Evolutionary conservation across 1,284 basidiomycete genomes (phyloP), one percentile per base, ranked within the genome.

Genomic region (Sanghuangporus sanghuang): DNA sequence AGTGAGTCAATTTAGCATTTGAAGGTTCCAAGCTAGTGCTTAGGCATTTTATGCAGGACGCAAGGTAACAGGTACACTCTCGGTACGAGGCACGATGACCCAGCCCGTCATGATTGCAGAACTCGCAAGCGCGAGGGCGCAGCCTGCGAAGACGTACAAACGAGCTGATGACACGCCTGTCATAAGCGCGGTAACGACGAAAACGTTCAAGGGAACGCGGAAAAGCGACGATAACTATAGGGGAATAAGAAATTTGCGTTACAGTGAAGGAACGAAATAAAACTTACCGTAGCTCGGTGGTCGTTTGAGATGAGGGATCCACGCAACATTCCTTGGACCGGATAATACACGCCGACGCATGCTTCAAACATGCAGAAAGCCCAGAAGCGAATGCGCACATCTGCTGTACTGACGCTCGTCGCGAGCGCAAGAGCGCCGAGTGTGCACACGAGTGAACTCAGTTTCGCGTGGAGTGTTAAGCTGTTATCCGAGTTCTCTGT

Each of bases 291-390:
- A 1, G 89, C 88, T 16, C 89, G 81, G 67, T 89, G 83, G 69
- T 89, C 87, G 67, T 91, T 85, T 0, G 85, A 78, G n/a, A 91
- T 85, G 61, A 91, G 73, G 0, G 80, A 78, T 39, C 87, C 86
- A 42, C 86, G 79, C 21, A 91, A 74, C 79, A 88, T 90, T n/a
- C 88, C 89, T 66, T 90, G 86, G 38, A 89, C 82, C 11, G 89
- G 89, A 70, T 89, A 90, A 69, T 90, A 90, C 81, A 89, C 83
- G 46, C 89, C 89, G 4, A 90, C 89, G 69, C 86, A 90, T 8
- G 82, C 85, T 71, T 91, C 89, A 67, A 89, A 91, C 6, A 80
- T 73, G 69, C 89, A 90, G 69, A 91, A 91, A 12, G 85, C 83
- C 82, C 82, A 89, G 70, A 90, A 91, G 3, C 87, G 80, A 35